These are phyloP conservation scores for Rhizopogon sp. DNA, from an alignment of 768 basidiomycete species.

Conservation along the genomic window DNA sequence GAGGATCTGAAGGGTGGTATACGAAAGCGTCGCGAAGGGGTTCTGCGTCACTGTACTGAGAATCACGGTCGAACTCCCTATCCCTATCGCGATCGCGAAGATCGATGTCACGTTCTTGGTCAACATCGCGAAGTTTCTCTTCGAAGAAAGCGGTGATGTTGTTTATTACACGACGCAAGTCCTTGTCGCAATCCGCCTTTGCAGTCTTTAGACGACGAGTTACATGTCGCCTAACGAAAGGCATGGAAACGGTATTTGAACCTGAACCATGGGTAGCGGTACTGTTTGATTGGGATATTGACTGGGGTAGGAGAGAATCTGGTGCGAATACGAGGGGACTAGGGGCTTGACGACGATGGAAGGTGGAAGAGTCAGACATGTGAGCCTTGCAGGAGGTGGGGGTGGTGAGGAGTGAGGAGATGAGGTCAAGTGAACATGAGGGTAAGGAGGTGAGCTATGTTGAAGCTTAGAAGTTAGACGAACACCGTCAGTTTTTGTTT, in stretches of 20 bases:
- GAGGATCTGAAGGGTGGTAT: constrained; percentile 52
- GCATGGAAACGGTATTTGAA: constrained; percentile 84
- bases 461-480: not conserved
- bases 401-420: constrained; percentile 1
- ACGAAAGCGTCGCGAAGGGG: constrained; percentile 57
- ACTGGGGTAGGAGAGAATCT: constrained; percentile 54
- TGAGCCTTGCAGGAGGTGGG: constrained; percentile 1
- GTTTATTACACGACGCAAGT: constrained; percentile 89
- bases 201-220: constrained; percentile 89
- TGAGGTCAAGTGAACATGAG: constrained; percentile 14
- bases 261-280: constrained; percentile 39
- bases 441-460: not conserved
- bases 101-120: constrained; percentile 59
- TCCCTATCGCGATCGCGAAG: constrained; percentile 44
- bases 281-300: constrained; percentile 36
- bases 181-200: constrained; percentile 95
- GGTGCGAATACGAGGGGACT: constrained; percentile 78
- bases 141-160: constrained; percentile 95
- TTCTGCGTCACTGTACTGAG: constrained; percentile 51
- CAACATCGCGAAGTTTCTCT: constrained; percentile 75
- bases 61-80: constrained; percentile 53
- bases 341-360: constrained; percentile 51
- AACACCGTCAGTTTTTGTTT: not conserved
- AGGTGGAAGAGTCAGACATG: constrained; percentile 47
- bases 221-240: constrained; percentile 89